A percentile compares a stretch with the other conserved stretches of the same genome.
Conservation (phyloP, 1,284 basidiomycete genomes). For the Papiliotrema nemorosa region DNA sequence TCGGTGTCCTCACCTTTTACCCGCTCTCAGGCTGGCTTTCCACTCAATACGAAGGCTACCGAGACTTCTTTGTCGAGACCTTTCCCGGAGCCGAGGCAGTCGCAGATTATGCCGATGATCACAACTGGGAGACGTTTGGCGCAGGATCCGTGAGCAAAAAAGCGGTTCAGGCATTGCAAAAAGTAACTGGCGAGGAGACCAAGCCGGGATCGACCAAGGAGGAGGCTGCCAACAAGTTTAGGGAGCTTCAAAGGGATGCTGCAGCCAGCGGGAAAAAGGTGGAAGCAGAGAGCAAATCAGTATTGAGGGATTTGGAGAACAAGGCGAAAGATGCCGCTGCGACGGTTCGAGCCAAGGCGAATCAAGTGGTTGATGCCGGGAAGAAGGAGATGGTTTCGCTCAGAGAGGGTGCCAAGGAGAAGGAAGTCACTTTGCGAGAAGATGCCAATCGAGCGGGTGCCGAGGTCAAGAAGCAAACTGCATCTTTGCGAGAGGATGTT, state of each 20-base stretch:
- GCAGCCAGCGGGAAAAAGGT: constrained; percentile 45
- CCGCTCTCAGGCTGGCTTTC: constrained; percentile 49
- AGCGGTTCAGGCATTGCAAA: constrained; percentile 47
- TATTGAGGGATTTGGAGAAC: constrained; percentile 13
- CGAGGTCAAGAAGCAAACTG: too few species aligned
- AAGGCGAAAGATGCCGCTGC: constrained; percentile 50
- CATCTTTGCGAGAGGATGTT: too few species aligned
- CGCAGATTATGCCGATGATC: constrained; percentile 73
- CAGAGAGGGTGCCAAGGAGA: constrained; percentile 25
- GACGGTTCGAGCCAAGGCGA: constrained; percentile 11
- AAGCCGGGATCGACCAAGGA: constrained; percentile 4
- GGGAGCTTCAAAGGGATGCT: constrained; percentile 4
- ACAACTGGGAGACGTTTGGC: constrained; percentile 62
- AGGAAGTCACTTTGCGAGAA: constrained; percentile 17
- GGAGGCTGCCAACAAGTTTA: background rate
- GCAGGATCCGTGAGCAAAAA: constrained; percentile 59
- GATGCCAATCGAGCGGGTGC: constrained; percentile 11
- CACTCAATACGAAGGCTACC: constrained; percentile 49
- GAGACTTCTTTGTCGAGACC: constrained; percentile 54
- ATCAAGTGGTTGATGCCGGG: constrained; percentile 5
- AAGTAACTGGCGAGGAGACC: constrained; percentile 27
- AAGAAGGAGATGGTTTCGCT: too few species aligned
- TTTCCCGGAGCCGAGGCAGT: constrained; percentile 63
- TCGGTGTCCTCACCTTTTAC: constrained; percentile 51
- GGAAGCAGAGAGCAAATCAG: constrained; percentile 50